Evolutionary conservation across 208 protist species (phyloP).

Genomic region (Crithidia acanthocephali): DNA sequence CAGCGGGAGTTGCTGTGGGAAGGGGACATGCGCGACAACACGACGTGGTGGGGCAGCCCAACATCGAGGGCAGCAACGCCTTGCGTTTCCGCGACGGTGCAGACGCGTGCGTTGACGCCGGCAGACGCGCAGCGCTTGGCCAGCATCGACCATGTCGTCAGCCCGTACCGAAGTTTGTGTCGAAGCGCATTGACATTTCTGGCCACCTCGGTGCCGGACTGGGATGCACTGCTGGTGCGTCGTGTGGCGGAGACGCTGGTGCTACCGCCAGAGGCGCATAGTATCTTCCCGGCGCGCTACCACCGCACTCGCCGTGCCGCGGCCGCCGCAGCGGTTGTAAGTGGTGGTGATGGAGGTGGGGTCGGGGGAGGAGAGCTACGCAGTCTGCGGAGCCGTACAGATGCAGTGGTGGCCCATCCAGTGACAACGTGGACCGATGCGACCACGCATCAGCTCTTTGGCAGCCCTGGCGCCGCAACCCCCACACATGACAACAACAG

Average conservation of each 20-base stretch:
- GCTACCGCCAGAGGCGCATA: slow-evolving; percentile 58
- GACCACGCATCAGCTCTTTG: slow-evolving; percentile 28
- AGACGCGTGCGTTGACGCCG: slow-evolving; percentile 6
- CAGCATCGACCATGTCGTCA: slow-evolving; percentile 42
- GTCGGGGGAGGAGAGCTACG: too few relatives aligned
- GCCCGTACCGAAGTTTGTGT: slow-evolving; percentile 50
- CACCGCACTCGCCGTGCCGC: neutral
- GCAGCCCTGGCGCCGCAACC: neutral
- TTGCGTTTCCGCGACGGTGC: slow-evolving; percentile 7
- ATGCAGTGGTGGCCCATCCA: neutral
- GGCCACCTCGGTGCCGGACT: slow-evolving; percentile 40
- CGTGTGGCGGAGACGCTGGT: slow-evolving; percentile 63
- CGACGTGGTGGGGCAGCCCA: neutral
- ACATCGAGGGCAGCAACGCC: neutral
- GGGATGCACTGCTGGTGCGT: slow-evolving; percentile 66
- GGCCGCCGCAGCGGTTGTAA: neutral
- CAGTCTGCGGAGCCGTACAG: too few relatives aligned
- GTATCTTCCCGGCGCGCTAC: slow-evolving; percentile 51
- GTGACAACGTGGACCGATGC: slow-evolving; percentile 37
- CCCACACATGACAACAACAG: neutral
- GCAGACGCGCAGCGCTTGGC: slow-evolving; percentile 38
- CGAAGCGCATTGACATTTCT: slow-evolving; percentile 56
- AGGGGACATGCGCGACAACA: neutral
- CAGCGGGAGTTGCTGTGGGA: slow-evolving; percentile 40
- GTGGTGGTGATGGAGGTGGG: too few relatives aligned